A percentile compares a stretch with the other conserved stretches of the same genome.
These are phyloP conservation scores for Penicillium roqueforti DNA, from an alignment of 495 filamentous ascomycete genomes.

Conservation along the genomic window DNA sequence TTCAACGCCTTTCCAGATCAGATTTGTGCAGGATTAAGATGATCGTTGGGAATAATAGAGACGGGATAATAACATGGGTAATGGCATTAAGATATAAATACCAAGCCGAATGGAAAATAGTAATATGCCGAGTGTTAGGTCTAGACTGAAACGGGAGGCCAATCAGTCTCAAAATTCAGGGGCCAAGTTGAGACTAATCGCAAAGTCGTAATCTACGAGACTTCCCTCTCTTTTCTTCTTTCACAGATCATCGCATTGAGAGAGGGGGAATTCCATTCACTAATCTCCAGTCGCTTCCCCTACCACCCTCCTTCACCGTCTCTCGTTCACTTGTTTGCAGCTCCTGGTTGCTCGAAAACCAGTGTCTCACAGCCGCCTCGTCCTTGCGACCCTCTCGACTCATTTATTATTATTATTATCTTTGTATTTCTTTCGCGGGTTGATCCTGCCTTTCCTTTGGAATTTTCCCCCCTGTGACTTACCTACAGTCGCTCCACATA, in stretches of 20 bases:
- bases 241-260: slow-evolving; percentile 2
- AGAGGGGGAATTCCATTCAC: slow-evolving; percentile 6
- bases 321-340: not conserved
- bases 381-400: slow-evolving; percentile 1
- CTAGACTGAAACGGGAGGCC: slow-evolving; percentile 10
- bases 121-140: slow-evolving; percentile 4
- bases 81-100: slow-evolving; percentile 2
- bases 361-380: not conserved
- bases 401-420: slow-evolving; percentile 3
- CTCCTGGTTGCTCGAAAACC: slow-evolving; percentile 6
- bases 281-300: slow-evolving; percentile 4
- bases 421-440: slow-evolving; percentile 18
- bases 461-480: not conserved
- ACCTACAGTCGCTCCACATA: slow-evolving; percentile 1
- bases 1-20: not conserved
- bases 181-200: slow-evolving; percentile 5
- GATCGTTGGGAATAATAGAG: not conserved
- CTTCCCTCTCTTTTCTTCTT: slow-evolving; percentile 10
- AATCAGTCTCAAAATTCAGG: slow-evolving; percentile 13
- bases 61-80: not conserved
- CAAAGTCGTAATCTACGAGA: slow-evolving; percentile 1
- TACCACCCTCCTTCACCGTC: not conserved
- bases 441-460: slow-evolving; percentile 24
- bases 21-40: not conserved
- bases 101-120: slow-evolving; percentile 1